Evolutionary conservation across 306 rosid species (phyloP).

Genomic region (Vigna radiata): DNA sequence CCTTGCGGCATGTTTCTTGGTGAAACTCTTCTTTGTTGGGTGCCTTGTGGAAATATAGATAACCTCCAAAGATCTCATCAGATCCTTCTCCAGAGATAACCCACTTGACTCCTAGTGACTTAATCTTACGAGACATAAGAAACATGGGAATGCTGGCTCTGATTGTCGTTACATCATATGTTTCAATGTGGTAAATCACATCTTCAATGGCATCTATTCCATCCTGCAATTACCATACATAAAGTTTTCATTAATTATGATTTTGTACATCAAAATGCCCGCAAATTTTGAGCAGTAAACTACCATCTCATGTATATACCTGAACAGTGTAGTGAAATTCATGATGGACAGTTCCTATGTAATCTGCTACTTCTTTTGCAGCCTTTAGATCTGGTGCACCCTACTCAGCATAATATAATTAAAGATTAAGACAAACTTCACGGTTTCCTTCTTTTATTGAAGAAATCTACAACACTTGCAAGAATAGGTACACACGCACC

Average conservation of each 20-base stretch:
- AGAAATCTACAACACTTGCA: not conserved
- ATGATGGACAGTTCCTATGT: constrained; percentile 83
- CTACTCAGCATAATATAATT: constrained; percentile 47
- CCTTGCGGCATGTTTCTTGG: constrained; percentile 87
- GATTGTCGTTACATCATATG: constrained; percentile 85
- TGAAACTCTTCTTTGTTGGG: constrained; percentile 93
- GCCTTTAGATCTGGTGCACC: constrained; percentile 91
- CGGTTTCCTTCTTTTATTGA: not conserved
- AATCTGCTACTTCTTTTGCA: constrained; percentile 86
- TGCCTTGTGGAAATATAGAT: constrained; percentile 90
- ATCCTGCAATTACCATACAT: constrained; percentile 55
- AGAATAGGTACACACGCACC: constrained; percentile 51
- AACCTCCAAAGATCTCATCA: constrained; percentile 91
- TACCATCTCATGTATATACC: constrained; percentile 47
- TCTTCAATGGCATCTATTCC: constrained; percentile 92
- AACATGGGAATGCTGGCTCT: constrained; percentile 94
- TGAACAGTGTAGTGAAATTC: constrained; percentile 82
- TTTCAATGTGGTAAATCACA: constrained; percentile 79
- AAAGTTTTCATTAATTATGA: constrained; percentile 20
- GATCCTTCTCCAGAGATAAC: constrained; percentile 93
- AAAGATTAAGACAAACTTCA: not conserved
- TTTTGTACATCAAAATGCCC: not conserved
- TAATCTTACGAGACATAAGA: constrained; percentile 83
- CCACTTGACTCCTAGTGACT: constrained; percentile 84
- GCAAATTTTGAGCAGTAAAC: not conserved